Conservation (phyloP, 768 basidiomycete genomes). For the Podaxis mareebaensis region DNA sequence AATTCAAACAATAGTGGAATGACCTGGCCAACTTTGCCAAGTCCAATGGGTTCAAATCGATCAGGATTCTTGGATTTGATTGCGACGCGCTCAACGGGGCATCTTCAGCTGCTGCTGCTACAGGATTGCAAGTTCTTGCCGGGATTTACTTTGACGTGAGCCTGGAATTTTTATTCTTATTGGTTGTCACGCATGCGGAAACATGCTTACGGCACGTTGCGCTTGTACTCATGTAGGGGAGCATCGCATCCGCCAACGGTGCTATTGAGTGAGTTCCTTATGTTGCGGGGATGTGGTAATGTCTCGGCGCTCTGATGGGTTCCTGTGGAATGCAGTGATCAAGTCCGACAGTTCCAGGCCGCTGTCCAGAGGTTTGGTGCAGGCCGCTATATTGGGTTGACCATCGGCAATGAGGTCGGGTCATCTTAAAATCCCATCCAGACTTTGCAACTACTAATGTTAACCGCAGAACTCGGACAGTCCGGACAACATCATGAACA, state of each 20-base stretch:
- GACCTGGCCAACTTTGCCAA: constrained; percentile 30
- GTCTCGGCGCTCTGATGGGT: neutral
- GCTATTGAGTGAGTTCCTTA: constrained; percentile 29
- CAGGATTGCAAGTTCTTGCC: constrained; percentile 32
- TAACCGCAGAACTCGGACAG: constrained; percentile 29
- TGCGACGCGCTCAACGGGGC: constrained; percentile 36
- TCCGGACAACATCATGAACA: constrained; percentile 33
- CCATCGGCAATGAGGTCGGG: constrained; percentile 36
- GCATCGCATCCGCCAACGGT: constrained; percentile 27
- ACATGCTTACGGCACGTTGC: neutral
- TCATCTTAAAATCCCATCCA: too few species aligned
- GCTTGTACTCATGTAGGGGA: constrained; percentile 24
- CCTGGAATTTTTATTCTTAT: neutral
- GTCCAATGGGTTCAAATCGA: constrained; percentile 32
- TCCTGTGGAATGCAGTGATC: constrained; percentile 25
- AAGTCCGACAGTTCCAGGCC: constrained; percentile 34
- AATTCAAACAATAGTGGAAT: constrained; percentile 31
- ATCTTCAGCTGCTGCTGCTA: constrained; percentile 32
- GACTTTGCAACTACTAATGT: neutral
- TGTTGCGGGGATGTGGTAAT: neutral
- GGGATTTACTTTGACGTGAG: constrained; percentile 34
- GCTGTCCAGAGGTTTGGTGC: constrained; percentile 33
- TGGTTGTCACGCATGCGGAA: neutral
- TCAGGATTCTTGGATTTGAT: constrained; percentile 38
- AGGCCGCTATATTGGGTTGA: constrained; percentile 33